Base-by-base conservation (phyloP, 2,329 filamentous ascomycete genomes). In the Sporothrix variecibatus region DNA sequence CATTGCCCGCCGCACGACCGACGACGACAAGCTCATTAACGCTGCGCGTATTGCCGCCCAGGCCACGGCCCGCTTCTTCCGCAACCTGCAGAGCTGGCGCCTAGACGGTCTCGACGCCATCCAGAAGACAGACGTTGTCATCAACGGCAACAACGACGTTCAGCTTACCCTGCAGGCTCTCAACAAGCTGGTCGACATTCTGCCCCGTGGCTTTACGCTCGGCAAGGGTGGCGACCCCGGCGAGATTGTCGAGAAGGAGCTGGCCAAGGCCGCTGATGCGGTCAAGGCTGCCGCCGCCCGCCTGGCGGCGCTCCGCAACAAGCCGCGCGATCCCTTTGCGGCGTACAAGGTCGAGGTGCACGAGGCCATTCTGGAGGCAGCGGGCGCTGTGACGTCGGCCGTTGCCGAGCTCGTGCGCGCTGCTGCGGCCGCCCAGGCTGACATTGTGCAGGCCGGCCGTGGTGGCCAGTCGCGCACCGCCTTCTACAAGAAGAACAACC, bases 401-500 rank as follows among this genome's bases (percentile, higher is more conserved):
- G 98, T 99, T 79, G 93, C 94, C 0, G 92, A 94, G 81, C 89
- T 99, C 74, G 98, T 99, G 86, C 95, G 96, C 83, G 96, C 96
- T 0, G 96, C 96, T 7, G 97, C 95, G 0, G 91, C 89, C 23
- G 97, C 95, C 1, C 96, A 99, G 82, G 91, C 97, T 81, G 96
- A 99, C 84, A 99, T 99, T 80, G 96, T 99, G 60, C 92, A 94
- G 77, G 94, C 97, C 76, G 96, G 96, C 8, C 92, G 93, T 26
- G 96, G 96, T 49, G 93, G 92, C 34, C 94, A 93, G 71, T 97
- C 94, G 62, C 90, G 92, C 74, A 97, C 95, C 1, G 94, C 95
- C 31, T 99, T 99, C 83, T 99, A 99, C 91, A 98, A 98, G 89
- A 98, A 98, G 87, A 98, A 99, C 88, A 99, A 98, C 85, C 90